These are phyloP conservation scores for Amauroascus verrucosus DNA, from an alignment of 2,329 filamentous ascomycete species.

Conservation along the genomic window DNA sequence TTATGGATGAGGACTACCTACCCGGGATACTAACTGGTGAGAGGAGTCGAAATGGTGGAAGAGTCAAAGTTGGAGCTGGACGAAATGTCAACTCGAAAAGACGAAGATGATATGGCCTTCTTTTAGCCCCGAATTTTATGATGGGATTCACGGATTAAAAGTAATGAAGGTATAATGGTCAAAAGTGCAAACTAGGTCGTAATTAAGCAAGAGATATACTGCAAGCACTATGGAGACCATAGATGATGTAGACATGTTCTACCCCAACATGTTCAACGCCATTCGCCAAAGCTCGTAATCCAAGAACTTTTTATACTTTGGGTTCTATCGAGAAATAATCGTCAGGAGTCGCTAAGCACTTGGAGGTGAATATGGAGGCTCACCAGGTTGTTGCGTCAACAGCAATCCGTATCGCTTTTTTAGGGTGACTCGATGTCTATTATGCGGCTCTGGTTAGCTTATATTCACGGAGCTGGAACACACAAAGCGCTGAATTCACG, in stretches of 20 bases:
- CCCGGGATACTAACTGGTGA: slow-evolving; percentile 76
- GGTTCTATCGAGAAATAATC: slow-evolving; percentile 22
- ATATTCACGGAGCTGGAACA: background rate
- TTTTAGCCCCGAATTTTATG: background rate
- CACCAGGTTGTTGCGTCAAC: slow-evolving; percentile 62
- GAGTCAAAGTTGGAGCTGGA: slow-evolving; percentile 72
- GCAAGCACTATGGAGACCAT: background rate
- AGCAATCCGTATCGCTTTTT: slow-evolving; percentile 89
- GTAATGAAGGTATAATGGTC: slow-evolving; percentile 11
- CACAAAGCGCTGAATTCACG: background rate
- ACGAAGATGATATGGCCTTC: slow-evolving; percentile 24
- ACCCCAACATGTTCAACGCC: slow-evolving; percentile 12
- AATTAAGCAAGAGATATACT: background rate
- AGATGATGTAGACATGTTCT: background rate
- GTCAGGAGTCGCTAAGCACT: background rate
- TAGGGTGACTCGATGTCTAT: slow-evolving; percentile 78
- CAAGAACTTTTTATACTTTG: slow-evolving; percentile 21
- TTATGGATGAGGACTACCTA: slow-evolving; percentile 93
- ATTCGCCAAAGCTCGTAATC: slow-evolving; percentile 13
- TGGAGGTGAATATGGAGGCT: slow-evolving; percentile 19
- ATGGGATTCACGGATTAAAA: background rate
- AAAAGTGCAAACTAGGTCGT: background rate
- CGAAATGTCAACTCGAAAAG: slow-evolving; percentile 73
- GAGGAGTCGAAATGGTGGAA: slow-evolving; percentile 53
- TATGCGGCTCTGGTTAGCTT: background rate